Conservation (phyloP, 208 protist genomes). For the Lotmaria passim region DNA sequence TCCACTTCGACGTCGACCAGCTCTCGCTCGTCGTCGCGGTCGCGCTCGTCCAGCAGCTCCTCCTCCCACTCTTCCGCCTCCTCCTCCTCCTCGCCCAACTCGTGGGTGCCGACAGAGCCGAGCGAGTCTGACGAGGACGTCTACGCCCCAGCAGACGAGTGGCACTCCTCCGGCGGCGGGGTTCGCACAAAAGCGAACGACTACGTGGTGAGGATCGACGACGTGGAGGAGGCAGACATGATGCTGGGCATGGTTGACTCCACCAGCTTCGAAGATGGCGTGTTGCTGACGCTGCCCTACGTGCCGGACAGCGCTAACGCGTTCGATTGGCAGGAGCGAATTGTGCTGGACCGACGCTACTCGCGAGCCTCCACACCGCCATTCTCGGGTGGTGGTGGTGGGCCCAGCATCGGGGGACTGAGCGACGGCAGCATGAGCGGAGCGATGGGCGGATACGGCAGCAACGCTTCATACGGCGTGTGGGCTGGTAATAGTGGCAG, state of each 20-base stretch:
- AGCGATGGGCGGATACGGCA: not conserved
- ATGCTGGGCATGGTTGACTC: conserved; percentile 73
- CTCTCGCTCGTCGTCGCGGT: conserved; percentile 14
- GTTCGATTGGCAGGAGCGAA: conserved; percentile 69
- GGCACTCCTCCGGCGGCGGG: conserved; percentile 24
- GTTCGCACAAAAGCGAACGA: conserved; percentile 44
- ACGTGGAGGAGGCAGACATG: conserved; percentile 90
- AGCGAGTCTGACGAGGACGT: conserved; percentile 40
- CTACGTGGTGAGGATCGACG: conserved; percentile 87
- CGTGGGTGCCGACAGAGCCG: conserved; percentile 34
- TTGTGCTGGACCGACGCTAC: conserved; percentile 77
- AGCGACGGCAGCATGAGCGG: conserved; percentile 11
- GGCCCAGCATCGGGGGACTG: not conserved
- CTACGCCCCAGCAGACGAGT: conserved; percentile 33
- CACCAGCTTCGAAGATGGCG: conserved; percentile 68
- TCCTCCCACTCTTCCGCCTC: not conserved
- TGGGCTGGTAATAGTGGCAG: not conserved
- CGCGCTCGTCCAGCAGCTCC: conserved; percentile 10
- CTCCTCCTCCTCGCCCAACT: conserved; percentile 15
- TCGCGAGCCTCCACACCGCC: conserved; percentile 27
- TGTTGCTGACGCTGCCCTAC: conserved; percentile 86
- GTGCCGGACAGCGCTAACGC: conserved; percentile 67
- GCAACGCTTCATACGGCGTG: not conserved
- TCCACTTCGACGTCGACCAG: conserved; percentile 11
- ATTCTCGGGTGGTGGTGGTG: conserved; percentile 3